phyloP scores from a whole-genome alignment of 148 eudicot genomes.

The Amaranthus cruentus region DNA sequence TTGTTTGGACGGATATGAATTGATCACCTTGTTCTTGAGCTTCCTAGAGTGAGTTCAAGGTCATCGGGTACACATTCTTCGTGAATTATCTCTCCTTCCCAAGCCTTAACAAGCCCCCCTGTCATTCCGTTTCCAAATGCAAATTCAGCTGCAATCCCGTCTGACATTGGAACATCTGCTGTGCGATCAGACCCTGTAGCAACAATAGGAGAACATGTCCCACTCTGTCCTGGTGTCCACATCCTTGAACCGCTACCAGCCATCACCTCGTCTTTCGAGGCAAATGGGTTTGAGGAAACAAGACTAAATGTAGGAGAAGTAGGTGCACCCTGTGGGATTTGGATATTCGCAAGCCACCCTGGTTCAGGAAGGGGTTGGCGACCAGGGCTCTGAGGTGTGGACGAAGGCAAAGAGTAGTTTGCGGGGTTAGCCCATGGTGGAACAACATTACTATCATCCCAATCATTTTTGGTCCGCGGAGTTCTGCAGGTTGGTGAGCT shows the following conservation, averaged over 20 bases:
- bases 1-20: not conserved
- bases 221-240: constrained; percentile 99
- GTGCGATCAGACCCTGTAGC: constrained; percentile 57
- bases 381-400: constrained; percentile 82
- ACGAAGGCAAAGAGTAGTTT: constrained; percentile 56
- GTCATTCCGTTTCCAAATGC: constrained; percentile 66
- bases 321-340: constrained; percentile 60
- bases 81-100: constrained; percentile 96
- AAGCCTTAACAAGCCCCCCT: constrained; percentile 67
- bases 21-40: constrained; percentile 51
- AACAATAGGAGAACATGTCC: constrained; percentile 83
- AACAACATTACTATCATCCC: constrained; percentile 48
- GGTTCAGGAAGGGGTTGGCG: constrained; percentile 59
- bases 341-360: constrained; percentile 72
- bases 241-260: constrained; percentile 64
- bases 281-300: constrained; percentile 71
- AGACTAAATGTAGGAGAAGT: constrained; percentile 91
- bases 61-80: constrained; percentile 96
- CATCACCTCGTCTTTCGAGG: constrained; percentile 49
- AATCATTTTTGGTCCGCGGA: constrained; percentile 59
- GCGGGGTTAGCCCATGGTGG: constrained; percentile 59
- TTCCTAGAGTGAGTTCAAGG: constrained; percentile 89
- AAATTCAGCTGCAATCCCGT: constrained; percentile 79
- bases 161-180: constrained; percentile 79
- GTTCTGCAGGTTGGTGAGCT: constrained; percentile 86